These are phyloP conservation scores for Talaromyces pinophilus DNA, from an alignment of 2,329 filamentous ascomycete genomes.

Conservation along the genomic window DNA sequence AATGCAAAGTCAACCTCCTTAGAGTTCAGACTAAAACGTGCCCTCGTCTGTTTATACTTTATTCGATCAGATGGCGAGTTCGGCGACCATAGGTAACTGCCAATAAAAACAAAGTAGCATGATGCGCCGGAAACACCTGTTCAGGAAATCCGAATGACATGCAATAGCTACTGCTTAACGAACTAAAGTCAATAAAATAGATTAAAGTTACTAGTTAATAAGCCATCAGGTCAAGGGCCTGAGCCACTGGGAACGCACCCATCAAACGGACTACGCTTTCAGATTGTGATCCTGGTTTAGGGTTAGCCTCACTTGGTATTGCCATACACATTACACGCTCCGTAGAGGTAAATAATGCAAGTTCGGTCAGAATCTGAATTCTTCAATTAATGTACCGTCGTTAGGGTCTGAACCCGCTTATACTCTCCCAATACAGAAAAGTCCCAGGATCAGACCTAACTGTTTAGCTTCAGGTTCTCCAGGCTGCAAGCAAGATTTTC, in stretches of 20 bases:
- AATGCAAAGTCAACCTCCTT: not conserved
- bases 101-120: not conserved
- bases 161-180: not conserved
- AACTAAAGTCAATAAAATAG: not conserved
- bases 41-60: constrained; percentile 5
- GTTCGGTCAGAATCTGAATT: not conserved
- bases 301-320: not conserved
- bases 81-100: not conserved
- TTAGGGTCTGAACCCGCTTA: constrained; percentile 12
- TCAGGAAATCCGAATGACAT: constrained; percentile 1
- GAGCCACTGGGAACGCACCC: constrained; percentile 6
- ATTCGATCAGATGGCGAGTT: not conserved
- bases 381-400: not conserved
- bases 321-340: not conserved
- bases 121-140: not conserved
- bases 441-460: constrained; percentile 9
- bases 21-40: not conserved
- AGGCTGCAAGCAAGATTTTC: not conserved
- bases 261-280: not conserved
- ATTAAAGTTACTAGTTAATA: not conserved
- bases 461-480: not conserved
- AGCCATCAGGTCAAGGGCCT: constrained; percentile 5
- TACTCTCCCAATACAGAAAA: constrained; percentile 12
- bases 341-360: not conserved
- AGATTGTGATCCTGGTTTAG: not conserved